Evolutionary conservation across 257 asterid genomes (phyloP), one percentile per base, ranked within the genome.

Genomic region (Jaltomata sinuosa): DNA sequence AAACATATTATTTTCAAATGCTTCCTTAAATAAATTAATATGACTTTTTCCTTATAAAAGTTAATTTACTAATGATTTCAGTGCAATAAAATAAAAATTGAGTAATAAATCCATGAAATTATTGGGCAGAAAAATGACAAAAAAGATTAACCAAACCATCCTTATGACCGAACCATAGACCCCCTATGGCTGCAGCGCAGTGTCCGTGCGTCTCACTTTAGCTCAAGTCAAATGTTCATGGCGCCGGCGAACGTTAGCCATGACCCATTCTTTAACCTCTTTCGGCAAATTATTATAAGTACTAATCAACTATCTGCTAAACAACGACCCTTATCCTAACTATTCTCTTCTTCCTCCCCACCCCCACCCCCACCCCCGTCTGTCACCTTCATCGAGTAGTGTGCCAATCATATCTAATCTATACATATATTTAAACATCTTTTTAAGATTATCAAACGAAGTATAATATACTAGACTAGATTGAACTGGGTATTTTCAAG

Each of bases 371-470:
- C 36, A 57, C 32, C 34, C 57, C 31, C 34, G 8, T 74, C n/a
- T 38, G 85, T 79, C 88, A 88, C 54, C 84, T 18, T 32, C 87
- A 68, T 91, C 53, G 93, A 42, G 42, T 49, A 71, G 92, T 77
- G 97, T 93, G 97, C 97, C 93, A 45, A 55, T 19, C 3, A 32
- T 83, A 34, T 12, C 11, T 34, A 49, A 27, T 72, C 5, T 69
- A 32, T 31, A 49, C 1, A n/a, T n/a, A n/a, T n/a, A n/a, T n/a
- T n/a, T n/a, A n/a, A n/a, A n/a, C n/a, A n/a, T n/a, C n/a, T n/a
- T n/a, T 11, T 72, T 3, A 49, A 42, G n/a, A 3, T 22, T n/a
- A 72, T 74, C 57, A 22, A 15, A 22, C n/a, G n/a, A 42, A 42
- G 36, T 72, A 22, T 72, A 72, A 42, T 74, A 40, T 21, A 18